phyloP scores from a whole-genome alignment of 2,329 filamentous ascomycete genomes.

The Pseudocercospora ulei region DNA sequence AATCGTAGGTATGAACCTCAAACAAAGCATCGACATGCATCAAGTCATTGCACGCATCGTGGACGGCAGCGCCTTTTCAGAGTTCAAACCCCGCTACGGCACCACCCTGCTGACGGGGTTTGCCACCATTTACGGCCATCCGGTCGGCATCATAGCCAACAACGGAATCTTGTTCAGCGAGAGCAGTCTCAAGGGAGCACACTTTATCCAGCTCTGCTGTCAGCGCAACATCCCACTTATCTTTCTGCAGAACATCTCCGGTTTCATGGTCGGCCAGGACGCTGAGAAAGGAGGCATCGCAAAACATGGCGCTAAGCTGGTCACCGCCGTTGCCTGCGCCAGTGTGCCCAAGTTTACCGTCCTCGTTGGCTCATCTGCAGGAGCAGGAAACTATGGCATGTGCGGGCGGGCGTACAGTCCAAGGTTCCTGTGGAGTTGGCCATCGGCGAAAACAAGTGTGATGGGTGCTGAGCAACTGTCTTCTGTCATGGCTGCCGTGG shows the following conservation, averaged over 20 bases:
- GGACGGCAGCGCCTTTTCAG: conserved; percentile 77
- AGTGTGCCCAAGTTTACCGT: conserved; percentile 96
- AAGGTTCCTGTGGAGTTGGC: conserved; percentile 91
- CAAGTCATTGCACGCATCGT: conserved; percentile 90
- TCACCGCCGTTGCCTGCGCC: conserved; percentile 87
- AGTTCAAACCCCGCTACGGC: conserved; percentile 91
- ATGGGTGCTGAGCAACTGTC: conserved; percentile 93
- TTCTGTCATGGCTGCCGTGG: conserved; percentile 89
- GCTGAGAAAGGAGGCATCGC: conserved; percentile 92
- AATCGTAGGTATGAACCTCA: conserved; percentile 81
- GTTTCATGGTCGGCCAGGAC: conserved; percentile 94
- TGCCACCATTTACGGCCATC: conserved; percentile 77
- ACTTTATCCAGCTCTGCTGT: conserved; percentile 91
- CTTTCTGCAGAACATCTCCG: conserved; percentile 92
- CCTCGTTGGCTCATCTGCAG: conserved; percentile 84
- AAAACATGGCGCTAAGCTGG: conserved; percentile 94
- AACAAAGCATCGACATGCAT: conserved; percentile 72
- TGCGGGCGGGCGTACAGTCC: conserved; percentile 88
- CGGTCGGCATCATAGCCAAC: conserved; percentile 87
- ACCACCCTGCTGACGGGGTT: conserved; percentile 80
- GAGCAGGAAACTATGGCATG: conserved; percentile 97
- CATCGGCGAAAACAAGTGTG: conserved; percentile 87
- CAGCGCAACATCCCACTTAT: conserved; percentile 82
- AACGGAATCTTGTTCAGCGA: conserved; percentile 90
- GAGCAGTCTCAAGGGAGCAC: conserved; percentile 82